Evolutionary conservation across 1,139 yeast species (phyloP).

Genomic region (Taphrina betulina): DNA sequence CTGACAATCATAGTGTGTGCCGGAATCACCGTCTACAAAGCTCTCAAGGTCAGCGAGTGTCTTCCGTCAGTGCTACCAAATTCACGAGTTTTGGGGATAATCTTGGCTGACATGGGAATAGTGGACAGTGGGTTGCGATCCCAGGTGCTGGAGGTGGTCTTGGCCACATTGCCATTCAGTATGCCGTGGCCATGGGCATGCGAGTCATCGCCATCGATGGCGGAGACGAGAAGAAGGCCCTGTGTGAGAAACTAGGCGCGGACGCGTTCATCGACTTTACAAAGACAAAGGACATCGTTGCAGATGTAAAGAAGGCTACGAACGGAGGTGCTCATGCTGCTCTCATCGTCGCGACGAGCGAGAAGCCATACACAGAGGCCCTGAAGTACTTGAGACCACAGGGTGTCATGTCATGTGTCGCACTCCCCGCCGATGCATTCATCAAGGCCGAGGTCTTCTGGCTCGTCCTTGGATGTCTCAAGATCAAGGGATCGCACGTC

Average conservation of each 20-base stretch:
- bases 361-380: slow-evolving; percentile 29
- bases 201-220: slow-evolving; percentile 70
- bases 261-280: slow-evolving; percentile 68
- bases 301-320: slow-evolving; percentile 24
- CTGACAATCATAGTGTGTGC: slow-evolving; percentile 66
- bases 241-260: slow-evolving; percentile 44
- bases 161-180: slow-evolving; percentile 77
- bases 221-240: slow-evolving; percentile 48
- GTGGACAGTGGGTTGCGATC: slow-evolving; percentile 78
- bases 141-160: slow-evolving; percentile 87
- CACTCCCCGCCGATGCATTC: slow-evolving; percentile 30
- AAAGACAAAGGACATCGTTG: slow-evolving; percentile 33
- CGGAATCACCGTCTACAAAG: slow-evolving; percentile 82
- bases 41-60: slow-evolving; percentile 66
- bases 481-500: slow-evolving; percentile 72
- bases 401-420: slow-evolving; percentile 33
- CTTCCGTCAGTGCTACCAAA: too few species aligned
- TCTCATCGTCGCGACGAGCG: slow-evolving; percentile 28
- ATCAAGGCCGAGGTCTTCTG: slow-evolving; percentile 35
- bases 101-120: too few species aligned
- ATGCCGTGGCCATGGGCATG: slow-evolving; percentile 78
- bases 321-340: slow-evolving; percentile 29
- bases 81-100: too few species aligned
- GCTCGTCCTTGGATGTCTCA: slow-evolving; percentile 64
- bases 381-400: slow-evolving; percentile 25